Evolutionary conservation across 768 basidiomycete genomes (phyloP).

Genomic region (Mrakia blollopis): DNA sequence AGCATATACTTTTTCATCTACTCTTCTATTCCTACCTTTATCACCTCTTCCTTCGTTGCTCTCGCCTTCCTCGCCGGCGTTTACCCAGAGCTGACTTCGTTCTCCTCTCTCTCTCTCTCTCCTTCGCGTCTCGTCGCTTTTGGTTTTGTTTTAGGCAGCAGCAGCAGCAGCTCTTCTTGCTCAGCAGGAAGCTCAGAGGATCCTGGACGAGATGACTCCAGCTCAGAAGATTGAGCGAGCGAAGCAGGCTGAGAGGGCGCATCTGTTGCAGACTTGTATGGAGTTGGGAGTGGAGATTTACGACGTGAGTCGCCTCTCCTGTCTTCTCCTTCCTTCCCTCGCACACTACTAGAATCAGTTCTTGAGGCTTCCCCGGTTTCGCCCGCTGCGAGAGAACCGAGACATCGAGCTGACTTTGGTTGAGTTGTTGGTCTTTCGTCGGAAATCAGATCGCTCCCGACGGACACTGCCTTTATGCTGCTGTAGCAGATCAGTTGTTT

Average conservation of each 20-base stretch:
- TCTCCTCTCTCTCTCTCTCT: neutral
- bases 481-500: conserved; percentile 83
- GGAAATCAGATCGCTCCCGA: conserved; percentile 74
- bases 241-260: conserved; percentile 29
- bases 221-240: conserved; percentile 26
- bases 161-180: conserved; percentile 2
- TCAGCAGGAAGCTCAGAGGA: neutral
- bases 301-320: conserved; percentile 6
- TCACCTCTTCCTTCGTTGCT: too few relatives aligned
- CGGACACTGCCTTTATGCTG: conserved; percentile 92
- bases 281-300: conserved; percentile 31
- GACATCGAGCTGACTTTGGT: neutral
- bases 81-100: neutral
- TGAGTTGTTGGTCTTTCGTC: neutral
- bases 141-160: neutral
- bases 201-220: conserved; percentile 21
- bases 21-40: neutral
- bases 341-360: too few relatives aligned
- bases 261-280: conserved; percentile 33
- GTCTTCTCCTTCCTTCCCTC: too few relatives aligned
- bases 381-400: too few relatives aligned
- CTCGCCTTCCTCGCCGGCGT: neutral
- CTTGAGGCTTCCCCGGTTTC: too few relatives aligned
- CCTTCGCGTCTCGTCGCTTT: neutral
- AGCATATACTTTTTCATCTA: neutral